Evolutionary conservation across 2,329 filamentous ascomycete species (phyloP).

Genomic region (Penicillium verrucosum): DNA sequence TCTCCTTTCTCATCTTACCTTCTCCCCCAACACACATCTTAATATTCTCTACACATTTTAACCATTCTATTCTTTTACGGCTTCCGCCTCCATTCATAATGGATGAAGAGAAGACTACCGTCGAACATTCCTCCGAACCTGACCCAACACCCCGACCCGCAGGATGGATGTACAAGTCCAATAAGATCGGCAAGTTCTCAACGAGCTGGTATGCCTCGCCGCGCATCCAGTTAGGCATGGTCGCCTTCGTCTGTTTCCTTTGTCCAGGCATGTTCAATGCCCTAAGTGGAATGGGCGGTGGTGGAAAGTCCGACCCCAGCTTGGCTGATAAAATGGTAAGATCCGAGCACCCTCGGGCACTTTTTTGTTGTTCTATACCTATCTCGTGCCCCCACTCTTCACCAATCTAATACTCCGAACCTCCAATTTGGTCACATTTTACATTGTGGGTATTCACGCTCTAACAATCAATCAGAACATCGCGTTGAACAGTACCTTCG

Average conservation of each 20-base stretch:
- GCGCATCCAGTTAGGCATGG: conserved; percentile 63
- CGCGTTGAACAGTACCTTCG: conserved; percentile 68
- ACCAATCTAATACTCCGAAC: neutral
- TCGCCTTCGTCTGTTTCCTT: conserved; percentile 64
- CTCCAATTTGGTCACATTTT: neutral
- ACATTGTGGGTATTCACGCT: neutral
- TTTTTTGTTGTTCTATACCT: neutral
- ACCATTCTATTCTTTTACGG: neutral
- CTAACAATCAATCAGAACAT: conserved; percentile 45
- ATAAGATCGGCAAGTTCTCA: conserved; percentile 50
- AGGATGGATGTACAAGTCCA: conserved; percentile 56
- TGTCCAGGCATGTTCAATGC: conserved; percentile 68
- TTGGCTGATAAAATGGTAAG: conserved; percentile 52
- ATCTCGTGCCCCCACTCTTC: neutral
- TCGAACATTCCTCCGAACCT: neutral
- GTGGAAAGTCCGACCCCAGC: conserved; percentile 51
- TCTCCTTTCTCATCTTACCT: neutral
- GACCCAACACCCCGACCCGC: conserved; percentile 8
- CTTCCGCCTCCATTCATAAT: neutral
- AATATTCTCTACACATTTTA: neutral
- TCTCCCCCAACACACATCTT: neutral
- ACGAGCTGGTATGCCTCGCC: conserved; percentile 68
- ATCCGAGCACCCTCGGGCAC: neutral
- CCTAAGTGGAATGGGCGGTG: conserved; percentile 58
- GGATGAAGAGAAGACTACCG: neutral